These are phyloP conservation scores for Salvia hispanica DNA, from an alignment of 257 asterid species.

Conservation along the genomic window DNA sequence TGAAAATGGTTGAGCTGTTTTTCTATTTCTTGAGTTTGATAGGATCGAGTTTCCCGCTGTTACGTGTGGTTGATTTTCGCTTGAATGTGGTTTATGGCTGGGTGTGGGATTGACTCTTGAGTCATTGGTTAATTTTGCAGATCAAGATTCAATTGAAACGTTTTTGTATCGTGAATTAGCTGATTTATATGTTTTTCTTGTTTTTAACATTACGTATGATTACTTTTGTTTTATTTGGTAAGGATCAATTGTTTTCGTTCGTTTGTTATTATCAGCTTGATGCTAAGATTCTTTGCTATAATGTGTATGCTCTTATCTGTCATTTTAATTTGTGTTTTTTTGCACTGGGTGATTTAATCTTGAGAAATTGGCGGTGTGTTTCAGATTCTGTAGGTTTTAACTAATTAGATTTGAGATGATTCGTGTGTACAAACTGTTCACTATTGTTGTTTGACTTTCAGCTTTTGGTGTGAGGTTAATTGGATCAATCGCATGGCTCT, in stretches of 20 bases:
- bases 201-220: slow-evolving; percentile 9
- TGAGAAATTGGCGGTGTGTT: neutral
- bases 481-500: slow-evolving; percentile 53
- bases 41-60: slow-evolving; percentile 19
- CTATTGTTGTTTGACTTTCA: slow-evolving; percentile 34
- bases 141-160: slow-evolving; percentile 37
- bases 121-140: slow-evolving; percentile 8
- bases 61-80: slow-evolving; percentile 20
- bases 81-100: slow-evolving; percentile 20
- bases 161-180: slow-evolving; percentile 20
- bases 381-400: neutral
- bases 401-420: neutral
- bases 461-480: slow-evolving; percentile 37
- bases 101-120: slow-evolving; percentile 14
- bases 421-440: neutral
- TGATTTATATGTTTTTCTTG: slow-evolving; percentile 18
- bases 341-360: neutral
- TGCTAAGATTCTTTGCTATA: neutral
- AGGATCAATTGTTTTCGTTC: neutral
- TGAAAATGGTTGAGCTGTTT: neutral
- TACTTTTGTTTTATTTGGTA: slow-evolving; percentile 7
- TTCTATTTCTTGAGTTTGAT: slow-evolving; percentile 8
- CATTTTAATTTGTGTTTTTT: neutral
- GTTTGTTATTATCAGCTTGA: neutral
- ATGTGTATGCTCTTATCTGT: neutral